Base-by-base conservation (phyloP, 2,329 filamentous ascomycete species). In the Scedosporium minutisporum region DNA sequence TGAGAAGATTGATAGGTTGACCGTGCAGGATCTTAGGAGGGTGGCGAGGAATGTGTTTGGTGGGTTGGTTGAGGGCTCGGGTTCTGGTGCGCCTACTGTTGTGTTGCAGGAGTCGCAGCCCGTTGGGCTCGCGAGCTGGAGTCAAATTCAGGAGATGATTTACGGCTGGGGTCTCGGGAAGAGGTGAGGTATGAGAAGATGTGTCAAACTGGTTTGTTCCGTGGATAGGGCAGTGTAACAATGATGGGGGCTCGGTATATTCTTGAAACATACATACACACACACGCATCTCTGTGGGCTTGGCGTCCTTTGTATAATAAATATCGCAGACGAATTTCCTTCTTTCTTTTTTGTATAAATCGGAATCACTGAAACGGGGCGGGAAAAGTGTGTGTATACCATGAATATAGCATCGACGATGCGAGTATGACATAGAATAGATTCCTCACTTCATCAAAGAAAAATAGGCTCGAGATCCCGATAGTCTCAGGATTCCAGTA, bases 31-130 rank as follows among this genome's bases (percentile, higher is more conserved):
- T 73, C 77, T 99, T 66, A 82, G 91, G 38, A 82, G 91, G 58
- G 93, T 97, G 3, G 95, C 95, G 4, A 80, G 79, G 67, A 79
- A 85, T 67, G 87, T 99, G 7, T 86, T 97, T 62, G 85, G 88
- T 55, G 95, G 95, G 0, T 73, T 85, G 66, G 87, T 96, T 3
- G 71, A 83, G 65, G 93, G 93, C 1, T 72, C 78, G 0, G 93
- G 95, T 3, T 95, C 87, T 65, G 95, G 95, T 14, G 88, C 91
- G 21, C 95, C 95, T 3, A 99, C 95, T 0, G 92, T 99, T 25
- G 93, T 99, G 55, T 72, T 99, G 69, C 93, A 97, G 79, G 93
- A 97, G 77, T 91, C 91, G 25, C 86, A 93, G 71, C 82, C 89
- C 67, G 84, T 88, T 62, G 87, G 87, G 0, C 80, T 88, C 29